Percentiles rank a stretch among this genome's conserved stretches.
phyloP scores from a whole-genome alignment of 2,329 filamentous ascomycete genomes.

The Beauveria sp. region DNA sequence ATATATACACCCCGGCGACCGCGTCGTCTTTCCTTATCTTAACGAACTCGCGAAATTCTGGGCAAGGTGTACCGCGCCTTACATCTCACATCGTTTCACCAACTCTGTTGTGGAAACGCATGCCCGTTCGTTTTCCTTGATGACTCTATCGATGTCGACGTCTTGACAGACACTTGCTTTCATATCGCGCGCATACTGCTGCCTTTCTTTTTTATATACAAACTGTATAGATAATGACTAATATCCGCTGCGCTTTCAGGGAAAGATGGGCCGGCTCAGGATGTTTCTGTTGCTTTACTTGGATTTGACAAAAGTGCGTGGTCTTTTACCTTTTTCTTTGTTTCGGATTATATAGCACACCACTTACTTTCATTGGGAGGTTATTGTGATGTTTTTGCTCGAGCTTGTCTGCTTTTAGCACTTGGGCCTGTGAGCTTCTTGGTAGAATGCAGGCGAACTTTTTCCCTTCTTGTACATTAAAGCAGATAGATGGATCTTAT shows the following conservation, averaged over 20 bases:
- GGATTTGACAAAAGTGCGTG: not conserved
- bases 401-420: too few relatives aligned
- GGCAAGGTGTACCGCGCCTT: not conserved
- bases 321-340: not conserved
- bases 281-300: not conserved
- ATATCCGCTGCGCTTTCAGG: constrained; percentile 1
- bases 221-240: constrained; percentile 9
- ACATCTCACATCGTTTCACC: not conserved
- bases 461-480: not conserved
- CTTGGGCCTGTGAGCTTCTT: not conserved
- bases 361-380: not conserved
- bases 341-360: not conserved
- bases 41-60: not conserved
- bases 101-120: not conserved
- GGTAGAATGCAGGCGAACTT: not conserved
- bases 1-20: not conserved
- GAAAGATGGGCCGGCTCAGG: not conserved
- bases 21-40: not conserved
- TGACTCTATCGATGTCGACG: constrained; percentile 10
- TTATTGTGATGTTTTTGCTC: not conserved
- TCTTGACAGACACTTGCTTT: constrained; percentile 10
- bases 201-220: not conserved
- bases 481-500: not conserved
- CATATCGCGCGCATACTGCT: not conserved
- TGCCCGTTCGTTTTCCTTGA: not conserved